Conservation (phyloP, 441 rosid genomes). For the Omphalea diandra region DNA sequence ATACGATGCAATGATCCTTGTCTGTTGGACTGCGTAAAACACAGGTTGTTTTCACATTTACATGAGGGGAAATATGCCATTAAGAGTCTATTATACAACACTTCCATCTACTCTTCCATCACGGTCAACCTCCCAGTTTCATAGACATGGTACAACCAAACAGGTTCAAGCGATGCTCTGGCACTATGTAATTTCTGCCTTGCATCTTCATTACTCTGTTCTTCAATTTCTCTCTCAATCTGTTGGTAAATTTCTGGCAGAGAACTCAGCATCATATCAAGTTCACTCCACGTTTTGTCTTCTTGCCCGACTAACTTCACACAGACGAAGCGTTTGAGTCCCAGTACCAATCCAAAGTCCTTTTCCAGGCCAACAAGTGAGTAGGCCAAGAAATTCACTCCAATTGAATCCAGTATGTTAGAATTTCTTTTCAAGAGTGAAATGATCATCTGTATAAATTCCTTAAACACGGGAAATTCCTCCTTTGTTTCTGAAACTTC, state of each 20-base stretch:
- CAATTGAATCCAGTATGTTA: constrained; percentile 56
- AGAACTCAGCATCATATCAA: constrained; percentile 65
- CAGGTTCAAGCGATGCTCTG: constrained; percentile 70
- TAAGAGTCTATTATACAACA: no score
- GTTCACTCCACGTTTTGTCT: constrained; percentile 62
- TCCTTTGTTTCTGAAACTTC: constrained; percentile 30
- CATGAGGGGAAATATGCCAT: no score
- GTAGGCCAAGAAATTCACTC: constrained; percentile 50
- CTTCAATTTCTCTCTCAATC: constrained; percentile 63
- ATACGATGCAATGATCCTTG: no score
- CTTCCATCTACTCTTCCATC: constrained; percentile 45
- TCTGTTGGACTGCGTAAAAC: no score
- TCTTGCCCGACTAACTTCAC: constrained; percentile 54
- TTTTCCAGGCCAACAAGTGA: constrained; percentile 55
- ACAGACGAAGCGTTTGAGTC: constrained; percentile 57
- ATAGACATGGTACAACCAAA: constrained; percentile 84
- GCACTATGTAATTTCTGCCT: constrained; percentile 41
- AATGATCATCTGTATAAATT: constrained; percentile 39
- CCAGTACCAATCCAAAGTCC: constrained; percentile 54
- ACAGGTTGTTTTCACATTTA: no score
- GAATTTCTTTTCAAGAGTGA: constrained; percentile 45
- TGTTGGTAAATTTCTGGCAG: constrained; percentile 64
- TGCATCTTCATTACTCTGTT: constrained; percentile 41
- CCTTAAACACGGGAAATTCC: constrained; percentile 44
- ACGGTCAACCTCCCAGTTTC: constrained; percentile 70